A percentile compares a stretch with the other conserved stretches of the same genome.
These are phyloP conservation scores for Kuraishia capsulata DNA, from an alignment of 805 yeast genomes.

Conservation along the genomic window DNA sequence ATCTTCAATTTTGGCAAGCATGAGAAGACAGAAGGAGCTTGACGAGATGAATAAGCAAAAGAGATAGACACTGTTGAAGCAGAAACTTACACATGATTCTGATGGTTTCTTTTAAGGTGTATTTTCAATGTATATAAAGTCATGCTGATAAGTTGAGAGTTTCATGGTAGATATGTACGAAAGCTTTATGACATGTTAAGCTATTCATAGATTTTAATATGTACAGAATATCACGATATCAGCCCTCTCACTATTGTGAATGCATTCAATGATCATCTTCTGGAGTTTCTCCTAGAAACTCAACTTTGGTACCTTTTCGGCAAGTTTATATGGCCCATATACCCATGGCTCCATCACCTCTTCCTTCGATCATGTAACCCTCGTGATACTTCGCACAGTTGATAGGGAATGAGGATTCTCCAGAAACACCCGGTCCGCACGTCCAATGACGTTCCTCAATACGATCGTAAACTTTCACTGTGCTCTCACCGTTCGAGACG, in stretches of 20 bases:
- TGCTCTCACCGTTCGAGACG: slow-evolving; percentile 37
- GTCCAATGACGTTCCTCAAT: slow-evolving; percentile 41
- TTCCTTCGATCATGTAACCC: slow-evolving; percentile 61
- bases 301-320: no score
- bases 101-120: no score
- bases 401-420: slow-evolving; percentile 18
- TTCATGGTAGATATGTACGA: no score
- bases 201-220: no score
- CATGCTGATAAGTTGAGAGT: no score
- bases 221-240: no score
- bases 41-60: slow-evolving; percentile 10
- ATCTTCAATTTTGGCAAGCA: slow-evolving; percentile 35
- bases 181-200: no score
- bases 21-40: slow-evolving; percentile 32
- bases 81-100: no score
- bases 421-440: slow-evolving; percentile 33
- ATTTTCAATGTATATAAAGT: background rate
- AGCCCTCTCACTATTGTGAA: no score
- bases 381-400: slow-evolving; percentile 43
- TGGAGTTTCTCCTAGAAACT: no score
- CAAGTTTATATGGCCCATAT: slow-evolving; percentile 44
- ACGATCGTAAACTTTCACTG: slow-evolving; percentile 52
- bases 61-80: slow-evolving; percentile 1
- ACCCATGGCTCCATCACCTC: slow-evolving; percentile 49
- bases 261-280: no score